A percentile compares a stretch with the other conserved stretches of the same genome.
These are phyloP conservation scores for Candida albicans DNA, from an alignment of 1,139 yeast species.

Conservation along the genomic window DNA sequence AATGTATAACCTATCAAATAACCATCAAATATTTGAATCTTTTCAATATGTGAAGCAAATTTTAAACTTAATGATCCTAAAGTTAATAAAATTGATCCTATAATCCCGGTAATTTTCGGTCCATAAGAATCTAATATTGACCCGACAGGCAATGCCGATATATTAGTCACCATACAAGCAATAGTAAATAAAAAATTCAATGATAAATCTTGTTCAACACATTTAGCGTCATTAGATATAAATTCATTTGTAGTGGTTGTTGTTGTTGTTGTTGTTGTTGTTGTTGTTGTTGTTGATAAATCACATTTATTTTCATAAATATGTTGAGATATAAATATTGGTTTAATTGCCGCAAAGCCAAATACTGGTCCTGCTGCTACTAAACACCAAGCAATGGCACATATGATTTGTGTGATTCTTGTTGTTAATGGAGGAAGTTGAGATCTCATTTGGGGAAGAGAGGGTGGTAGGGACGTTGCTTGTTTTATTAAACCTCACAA, in stretches of 20 bases:
- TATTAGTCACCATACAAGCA: conserved; percentile 87
- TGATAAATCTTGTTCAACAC: conserved; percentile 76
- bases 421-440: conserved; percentile 18
- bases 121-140: conserved; percentile 74
- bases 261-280: too few species aligned
- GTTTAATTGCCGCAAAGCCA: conserved; percentile 93
- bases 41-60: conserved; percentile 19
- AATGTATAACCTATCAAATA: conserved; percentile 41
- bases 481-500: too few species aligned
- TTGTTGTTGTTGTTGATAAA: conserved; percentile 14
- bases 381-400: conserved; percentile 85
- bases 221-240: conserved; percentile 31
- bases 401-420: conserved; percentile 33
- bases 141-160: conserved; percentile 81
- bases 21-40: conserved; percentile 32
- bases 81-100: conserved; percentile 62
- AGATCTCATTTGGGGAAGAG: neutral
- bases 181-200: conserved; percentile 80
- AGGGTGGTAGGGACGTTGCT: too few species aligned
- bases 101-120: conserved; percentile 74
- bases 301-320: conserved; percentile 67
- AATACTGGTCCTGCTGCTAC: conserved; percentile 91
- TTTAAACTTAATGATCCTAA: conserved; percentile 53
- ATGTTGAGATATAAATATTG: conserved; percentile 72
- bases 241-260: too few species aligned